A percentile compares a stretch with the other conserved stretches of the same genome.
phyloP scores from a whole-genome alignment of 1,284 basidiomycete species.

The Cryptococcus sp. region DNA sequence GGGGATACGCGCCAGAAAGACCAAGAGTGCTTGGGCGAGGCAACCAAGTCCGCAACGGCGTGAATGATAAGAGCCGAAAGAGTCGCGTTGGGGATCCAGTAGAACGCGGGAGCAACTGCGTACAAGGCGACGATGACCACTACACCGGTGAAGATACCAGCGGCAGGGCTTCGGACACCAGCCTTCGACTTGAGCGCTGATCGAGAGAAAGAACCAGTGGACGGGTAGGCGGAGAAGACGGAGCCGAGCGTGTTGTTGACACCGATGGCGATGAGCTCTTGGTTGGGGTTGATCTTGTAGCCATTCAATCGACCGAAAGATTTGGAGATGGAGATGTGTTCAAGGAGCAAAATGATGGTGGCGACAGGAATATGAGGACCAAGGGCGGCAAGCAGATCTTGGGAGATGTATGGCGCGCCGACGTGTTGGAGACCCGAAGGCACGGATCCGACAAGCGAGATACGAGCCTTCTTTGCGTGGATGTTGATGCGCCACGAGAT shows the following conservation, averaged over 20 bases:
- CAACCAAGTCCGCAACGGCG: slow-evolving; percentile 88
- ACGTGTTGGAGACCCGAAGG: slow-evolving; percentile 81
- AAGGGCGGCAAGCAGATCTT: slow-evolving; percentile 66
- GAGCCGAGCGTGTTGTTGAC: slow-evolving; percentile 72
- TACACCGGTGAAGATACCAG: slow-evolving; percentile 82
- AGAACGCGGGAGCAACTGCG: slow-evolving; percentile 87
- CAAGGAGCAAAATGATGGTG: slow-evolving; percentile 90
- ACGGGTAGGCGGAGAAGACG: slow-evolving; percentile 88
- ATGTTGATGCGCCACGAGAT: slow-evolving; percentile 80
- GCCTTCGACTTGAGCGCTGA: slow-evolving; percentile 95
- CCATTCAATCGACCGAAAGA: slow-evolving; percentile 94
- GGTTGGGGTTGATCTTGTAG: slow-evolving; percentile 97
- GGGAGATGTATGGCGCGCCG: slow-evolving; percentile 68
- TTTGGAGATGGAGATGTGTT: slow-evolving; percentile 95
- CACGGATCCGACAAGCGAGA: slow-evolving; percentile 80
- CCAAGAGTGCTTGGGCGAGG: slow-evolving; percentile 83
- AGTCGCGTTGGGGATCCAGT: slow-evolving; percentile 58
- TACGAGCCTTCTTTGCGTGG: slow-evolving; percentile 69
- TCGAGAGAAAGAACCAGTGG: slow-evolving; percentile 97
- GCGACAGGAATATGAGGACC: slow-evolving; percentile 82
- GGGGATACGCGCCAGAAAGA: slow-evolving; percentile 93
- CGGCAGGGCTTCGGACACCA: slow-evolving; percentile 90
- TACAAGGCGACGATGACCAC: slow-evolving; percentile 93
- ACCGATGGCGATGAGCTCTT: slow-evolving; percentile 96
- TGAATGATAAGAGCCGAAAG: slow-evolving; percentile 95